phyloP scores from a whole-genome alignment of 169 alveolate species.

The Cryptosporidium ryanae region DNA sequence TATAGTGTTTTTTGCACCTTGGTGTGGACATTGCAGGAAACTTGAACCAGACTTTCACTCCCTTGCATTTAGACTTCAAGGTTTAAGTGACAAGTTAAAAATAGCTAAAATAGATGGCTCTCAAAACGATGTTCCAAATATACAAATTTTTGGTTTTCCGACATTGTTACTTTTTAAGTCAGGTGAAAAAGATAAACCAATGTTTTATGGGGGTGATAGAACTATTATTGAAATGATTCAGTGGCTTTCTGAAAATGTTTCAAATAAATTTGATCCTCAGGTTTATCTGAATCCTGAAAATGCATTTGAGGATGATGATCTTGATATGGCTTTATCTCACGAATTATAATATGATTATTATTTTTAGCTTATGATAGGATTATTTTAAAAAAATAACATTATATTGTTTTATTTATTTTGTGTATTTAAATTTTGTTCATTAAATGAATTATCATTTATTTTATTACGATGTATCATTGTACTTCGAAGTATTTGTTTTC shows the following conservation, averaged over 20 bases:
- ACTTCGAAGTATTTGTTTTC: slow-evolving; percentile 14
- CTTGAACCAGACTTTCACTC: slow-evolving; percentile 85
- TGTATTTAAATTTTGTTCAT: slow-evolving; percentile 56
- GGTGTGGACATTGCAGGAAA: slow-evolving; percentile 92
- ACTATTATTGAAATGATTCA: slow-evolving; percentile 43
- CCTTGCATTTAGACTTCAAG: slow-evolving; percentile 67
- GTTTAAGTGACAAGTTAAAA: slow-evolving; percentile 45
- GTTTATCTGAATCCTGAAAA: slow-evolving; percentile 61
- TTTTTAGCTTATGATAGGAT: not conserved
- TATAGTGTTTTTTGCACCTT: slow-evolving; percentile 87
- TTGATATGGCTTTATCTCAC: slow-evolving; percentile 67
- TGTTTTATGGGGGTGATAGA: slow-evolving; percentile 58
- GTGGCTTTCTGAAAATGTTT: slow-evolving; percentile 29
- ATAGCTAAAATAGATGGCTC: slow-evolving; percentile 77
- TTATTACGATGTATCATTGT: slow-evolving; percentile 4
- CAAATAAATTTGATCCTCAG: slow-evolving; percentile 26
- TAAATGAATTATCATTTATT: not conserved
- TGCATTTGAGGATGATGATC: slow-evolving; percentile 75
- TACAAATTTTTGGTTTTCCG: slow-evolving; percentile 78
- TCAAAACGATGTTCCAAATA: slow-evolving; percentile 74
- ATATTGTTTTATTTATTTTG: slow-evolving; percentile 21
- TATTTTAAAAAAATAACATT: not conserved
- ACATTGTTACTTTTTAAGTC: slow-evolving; percentile 75
- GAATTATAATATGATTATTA: slow-evolving; percentile 33
- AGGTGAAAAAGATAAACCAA: slow-evolving; percentile 37